Evolutionary conservation across 495 filamentous ascomycete genomes (phyloP), one percentile per base, ranked within the genome.

Genomic region (Neurospora cerealis): DNA sequence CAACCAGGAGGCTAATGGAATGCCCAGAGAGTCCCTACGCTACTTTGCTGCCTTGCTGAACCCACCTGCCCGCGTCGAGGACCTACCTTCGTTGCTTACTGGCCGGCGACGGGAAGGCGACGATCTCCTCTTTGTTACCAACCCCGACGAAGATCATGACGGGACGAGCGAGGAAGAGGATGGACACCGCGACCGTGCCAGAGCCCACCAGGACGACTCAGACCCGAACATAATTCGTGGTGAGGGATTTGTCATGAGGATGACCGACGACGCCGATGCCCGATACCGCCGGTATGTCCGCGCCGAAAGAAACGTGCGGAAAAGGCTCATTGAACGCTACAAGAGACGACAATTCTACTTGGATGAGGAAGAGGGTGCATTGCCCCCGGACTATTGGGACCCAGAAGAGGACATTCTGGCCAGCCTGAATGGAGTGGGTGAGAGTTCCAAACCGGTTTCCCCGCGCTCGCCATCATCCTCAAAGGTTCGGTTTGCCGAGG

Each of bases 401-500:
- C 87, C 88, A n/a, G 87, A 90, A n/a, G 85, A 89, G 5, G 87
- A 90, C 73, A 79, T 89, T n/a, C 71, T 86, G 73, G 76, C 77
- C 24, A 85, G 83, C 40, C 75, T 87, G 69, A 79, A 78, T 39
- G 81, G 79, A 62, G 73, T 79, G 7, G 73, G 77, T n/a, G 81
- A 83, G 66, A 83, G 84, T 41, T 81, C 83, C 46, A 85, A 84
- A 40, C 78, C 81, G 4, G 76, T 86, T 5, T 87, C 89, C n/a
- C 84, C 88, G 11, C 88, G 90, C n/a, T 95, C 93, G 17, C 87
- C 92, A 60, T 95, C 93, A 4, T 95, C 92, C 3, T 94, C 93
- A 24, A 94, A 93, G 78, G 93, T 95, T 36, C 88, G 92, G 44
- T 95, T 96, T 79, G 89, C 90, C 72, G 93, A 95, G 79, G 91